phyloP scores from a whole-genome alignment of 2,329 filamentous ascomycete species.

The Phyllosticta citrichinensis region DNA sequence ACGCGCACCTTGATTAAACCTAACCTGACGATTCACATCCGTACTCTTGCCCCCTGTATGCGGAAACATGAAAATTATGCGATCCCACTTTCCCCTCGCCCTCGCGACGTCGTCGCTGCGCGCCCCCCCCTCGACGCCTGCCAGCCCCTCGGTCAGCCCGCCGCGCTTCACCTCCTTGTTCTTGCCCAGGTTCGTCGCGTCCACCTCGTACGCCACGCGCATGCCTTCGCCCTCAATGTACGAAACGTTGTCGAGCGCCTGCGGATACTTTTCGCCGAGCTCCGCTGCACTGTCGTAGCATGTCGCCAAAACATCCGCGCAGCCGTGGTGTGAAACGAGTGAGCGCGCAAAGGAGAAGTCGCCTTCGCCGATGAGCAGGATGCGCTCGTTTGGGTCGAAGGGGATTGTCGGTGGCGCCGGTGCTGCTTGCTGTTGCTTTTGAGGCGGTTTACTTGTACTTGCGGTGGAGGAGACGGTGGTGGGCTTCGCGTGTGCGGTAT shows the following conservation, averaged over 20 bases:
- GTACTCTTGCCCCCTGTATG: slow-evolving; percentile 88
- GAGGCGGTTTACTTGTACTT: neutral
- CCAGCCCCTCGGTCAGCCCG: slow-evolving; percentile 19
- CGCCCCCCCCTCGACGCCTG: neutral
- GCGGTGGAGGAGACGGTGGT: neutral
- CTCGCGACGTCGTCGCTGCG: slow-evolving; percentile 12
- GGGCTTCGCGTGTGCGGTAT: slow-evolving; percentile 2
- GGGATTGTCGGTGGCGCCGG: slow-evolving; percentile 44
- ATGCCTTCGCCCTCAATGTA: slow-evolving; percentile 37
- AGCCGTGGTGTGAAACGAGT: slow-evolving; percentile 55
- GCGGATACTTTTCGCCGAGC: slow-evolving; percentile 64
- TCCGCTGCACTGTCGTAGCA: slow-evolving; percentile 52
- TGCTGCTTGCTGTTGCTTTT: neutral
- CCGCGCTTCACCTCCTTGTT: slow-evolving; percentile 33
- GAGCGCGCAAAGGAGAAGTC: slow-evolving; percentile 70
- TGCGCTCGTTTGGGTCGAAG: slow-evolving; percentile 55
- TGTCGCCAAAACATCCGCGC: slow-evolving; percentile 58
- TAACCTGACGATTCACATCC: slow-evolving; percentile 88
- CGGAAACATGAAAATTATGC: slow-evolving; percentile 92
- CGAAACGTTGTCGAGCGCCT: slow-evolving; percentile 50
- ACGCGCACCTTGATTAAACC: slow-evolving; percentile 61
- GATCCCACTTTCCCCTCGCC: slow-evolving; percentile 49
- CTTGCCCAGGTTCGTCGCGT: slow-evolving; percentile 49
- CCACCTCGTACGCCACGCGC: slow-evolving; percentile 21
- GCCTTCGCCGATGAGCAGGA: slow-evolving; percentile 69